These are phyloP conservation scores for Oidiodendron maius DNA, from an alignment of 495 filamentous ascomycete species.

Conservation along the genomic window DNA sequence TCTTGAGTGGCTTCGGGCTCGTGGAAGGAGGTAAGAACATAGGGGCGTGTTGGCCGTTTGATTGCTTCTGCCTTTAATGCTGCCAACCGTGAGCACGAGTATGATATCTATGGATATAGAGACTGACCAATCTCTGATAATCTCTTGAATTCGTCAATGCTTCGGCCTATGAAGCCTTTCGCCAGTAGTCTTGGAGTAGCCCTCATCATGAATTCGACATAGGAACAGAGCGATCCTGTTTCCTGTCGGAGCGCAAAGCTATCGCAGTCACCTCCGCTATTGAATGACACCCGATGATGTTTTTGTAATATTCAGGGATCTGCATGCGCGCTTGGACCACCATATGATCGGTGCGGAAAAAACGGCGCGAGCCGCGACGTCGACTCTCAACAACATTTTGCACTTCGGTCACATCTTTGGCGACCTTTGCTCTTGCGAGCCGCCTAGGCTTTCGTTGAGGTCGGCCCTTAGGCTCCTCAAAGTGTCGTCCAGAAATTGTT, in stretches of 20 bases:
- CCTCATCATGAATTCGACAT: conserved; percentile 17
- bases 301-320: no score
- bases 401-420: no score
- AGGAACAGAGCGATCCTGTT: neutral
- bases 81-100: conserved; percentile 4
- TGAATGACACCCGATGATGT: no score
- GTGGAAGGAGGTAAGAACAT: conserved; percentile 60
- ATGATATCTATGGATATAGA: neutral
- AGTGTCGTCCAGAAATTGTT: no score
- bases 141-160: conserved; percentile 24
- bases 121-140: conserved; percentile 16
- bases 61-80: conserved; percentile 21
- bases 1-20: conserved; percentile 50
- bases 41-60: conserved; percentile 38
- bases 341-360: no score
- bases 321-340: no score
- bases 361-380: no score
- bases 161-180: conserved; percentile 25
- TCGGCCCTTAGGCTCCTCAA: no score
- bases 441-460: no score
- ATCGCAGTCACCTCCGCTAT: neutral
- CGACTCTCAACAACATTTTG: no score
- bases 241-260: neutral
- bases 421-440: no score
- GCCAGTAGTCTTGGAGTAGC: conserved; percentile 10